These are phyloP conservation scores for Venturia effusa DNA, from an alignment of 2,329 filamentous ascomycete genomes.

Conservation along the genomic window DNA sequence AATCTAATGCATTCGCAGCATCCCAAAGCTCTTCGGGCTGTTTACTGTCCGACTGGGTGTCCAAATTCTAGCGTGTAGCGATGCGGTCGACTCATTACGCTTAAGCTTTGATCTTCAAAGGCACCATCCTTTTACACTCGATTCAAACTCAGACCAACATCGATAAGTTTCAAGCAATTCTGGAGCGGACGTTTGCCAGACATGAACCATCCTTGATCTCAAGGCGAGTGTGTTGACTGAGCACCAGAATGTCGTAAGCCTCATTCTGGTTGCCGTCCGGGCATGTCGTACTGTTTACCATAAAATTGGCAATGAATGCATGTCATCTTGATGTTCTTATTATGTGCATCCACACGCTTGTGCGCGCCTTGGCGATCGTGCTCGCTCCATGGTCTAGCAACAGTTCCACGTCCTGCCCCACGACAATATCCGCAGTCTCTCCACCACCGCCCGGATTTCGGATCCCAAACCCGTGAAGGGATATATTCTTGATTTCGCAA, in stretches of 20 bases:
- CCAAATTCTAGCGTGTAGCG: too few relatives aligned
- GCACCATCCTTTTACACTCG: background rate
- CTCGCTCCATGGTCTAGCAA: background rate
- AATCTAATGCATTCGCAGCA: background rate
- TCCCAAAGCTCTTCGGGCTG: too few relatives aligned
- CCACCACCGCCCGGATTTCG: background rate
- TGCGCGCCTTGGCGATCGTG: background rate
- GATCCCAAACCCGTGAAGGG: background rate
- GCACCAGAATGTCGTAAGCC: background rate
- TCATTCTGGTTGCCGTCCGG: background rate
- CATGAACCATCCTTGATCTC: background rate
- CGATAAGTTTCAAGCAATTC: background rate
- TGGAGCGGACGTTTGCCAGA: background rate
- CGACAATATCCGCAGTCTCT: background rate
- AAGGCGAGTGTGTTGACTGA: background rate
- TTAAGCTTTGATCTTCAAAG: background rate
- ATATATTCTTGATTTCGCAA: background rate
- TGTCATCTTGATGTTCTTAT: background rate
- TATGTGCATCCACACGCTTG: background rate
- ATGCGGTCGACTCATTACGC: background rate
- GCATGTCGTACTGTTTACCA: background rate
- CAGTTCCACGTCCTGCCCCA: background rate
- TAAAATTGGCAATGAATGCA: background rate
- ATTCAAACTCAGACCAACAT: background rate
- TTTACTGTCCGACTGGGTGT: too few relatives aligned